These are phyloP conservation scores for Boehmeria nivea DNA, from an alignment of 306 rosid species.

Conservation along the genomic window DNA sequence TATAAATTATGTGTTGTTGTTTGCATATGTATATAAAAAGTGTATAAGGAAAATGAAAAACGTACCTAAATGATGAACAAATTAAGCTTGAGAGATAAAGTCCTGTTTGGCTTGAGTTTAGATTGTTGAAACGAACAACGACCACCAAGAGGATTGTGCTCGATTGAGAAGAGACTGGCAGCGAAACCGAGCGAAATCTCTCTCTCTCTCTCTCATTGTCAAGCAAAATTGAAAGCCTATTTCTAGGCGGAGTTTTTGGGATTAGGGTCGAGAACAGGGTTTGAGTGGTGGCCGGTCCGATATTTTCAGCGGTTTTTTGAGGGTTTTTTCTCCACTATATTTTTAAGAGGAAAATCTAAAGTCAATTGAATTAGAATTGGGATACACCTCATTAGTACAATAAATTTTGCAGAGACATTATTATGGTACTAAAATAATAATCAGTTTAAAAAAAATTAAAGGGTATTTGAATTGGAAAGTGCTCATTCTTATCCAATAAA, in stretches of 20 bases:
- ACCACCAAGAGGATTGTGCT: no score
- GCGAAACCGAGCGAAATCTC: background rate
- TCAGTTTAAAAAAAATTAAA: no score
- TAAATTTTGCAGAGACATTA: no score
- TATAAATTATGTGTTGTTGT: background rate
- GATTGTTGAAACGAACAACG: no score
- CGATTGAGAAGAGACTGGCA: background rate
- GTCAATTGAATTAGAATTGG: no score
- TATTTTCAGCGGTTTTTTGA: no score
- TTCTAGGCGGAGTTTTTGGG: constrained; percentile 18
- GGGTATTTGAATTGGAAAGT: no score
- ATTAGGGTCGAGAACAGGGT: constrained; percentile 13
- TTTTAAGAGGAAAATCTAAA: no score
- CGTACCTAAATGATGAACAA: background rate
- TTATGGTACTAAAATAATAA: no score
- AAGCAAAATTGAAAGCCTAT: background rate
- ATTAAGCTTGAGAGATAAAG: background rate
- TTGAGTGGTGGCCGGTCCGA: background rate
- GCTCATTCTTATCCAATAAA: no score
- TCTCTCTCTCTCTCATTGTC: background rate
- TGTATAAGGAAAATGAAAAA: background rate
- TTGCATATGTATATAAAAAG: background rate
- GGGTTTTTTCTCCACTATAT: no score
- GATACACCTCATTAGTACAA: no score
- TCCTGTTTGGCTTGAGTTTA: background rate